Percentiles rank a stretch among this genome's conserved stretches.
Conservation (phyloP, 805 yeast species). For the Diddensiella caesifluorescens region DNA sequence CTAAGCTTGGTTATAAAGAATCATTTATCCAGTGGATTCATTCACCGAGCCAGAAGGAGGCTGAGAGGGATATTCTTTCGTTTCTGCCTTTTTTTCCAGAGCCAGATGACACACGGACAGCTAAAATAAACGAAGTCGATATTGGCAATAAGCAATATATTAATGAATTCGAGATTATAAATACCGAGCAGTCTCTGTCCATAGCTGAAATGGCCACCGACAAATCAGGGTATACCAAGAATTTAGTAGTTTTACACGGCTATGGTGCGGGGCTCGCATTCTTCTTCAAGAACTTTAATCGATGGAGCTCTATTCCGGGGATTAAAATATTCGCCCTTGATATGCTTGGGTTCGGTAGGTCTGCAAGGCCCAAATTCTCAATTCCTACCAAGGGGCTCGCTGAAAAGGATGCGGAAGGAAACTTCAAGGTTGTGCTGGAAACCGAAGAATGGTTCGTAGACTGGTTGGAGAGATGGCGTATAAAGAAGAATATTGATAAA, state of each 20-base stretch:
- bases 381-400: constrained; percentile 26
- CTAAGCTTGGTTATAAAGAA: too few relatives aligned
- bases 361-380: constrained; percentile 60
- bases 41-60: constrained; percentile 31
- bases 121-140: constrained; percentile 40
- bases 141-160: constrained; percentile 49
- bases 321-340: constrained; percentile 86
- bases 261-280: constrained; percentile 89
- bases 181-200: constrained; percentile 13
- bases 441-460: constrained; percentile 63
- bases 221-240: constrained; percentile 38
- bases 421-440: constrained; percentile 32
- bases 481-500: constrained; percentile 42
- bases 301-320: constrained; percentile 34
- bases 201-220: background rate
- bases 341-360: constrained; percentile 83
- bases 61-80: constrained; percentile 49
- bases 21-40: constrained; percentile 41
- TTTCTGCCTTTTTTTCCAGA: constrained; percentile 46
- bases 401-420: constrained; percentile 26
- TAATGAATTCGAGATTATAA: constrained; percentile 64
- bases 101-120: constrained; percentile 28
- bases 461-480: constrained; percentile 61
- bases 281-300: constrained; percentile 64
- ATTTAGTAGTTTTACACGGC: constrained; percentile 78